Percentiles rank a stretch among this genome's conserved stretches.
These are phyloP conservation scores for Yamadazyma akitaensis DNA, from an alignment of 805 yeast genomes.

Conservation along the genomic window DNA sequence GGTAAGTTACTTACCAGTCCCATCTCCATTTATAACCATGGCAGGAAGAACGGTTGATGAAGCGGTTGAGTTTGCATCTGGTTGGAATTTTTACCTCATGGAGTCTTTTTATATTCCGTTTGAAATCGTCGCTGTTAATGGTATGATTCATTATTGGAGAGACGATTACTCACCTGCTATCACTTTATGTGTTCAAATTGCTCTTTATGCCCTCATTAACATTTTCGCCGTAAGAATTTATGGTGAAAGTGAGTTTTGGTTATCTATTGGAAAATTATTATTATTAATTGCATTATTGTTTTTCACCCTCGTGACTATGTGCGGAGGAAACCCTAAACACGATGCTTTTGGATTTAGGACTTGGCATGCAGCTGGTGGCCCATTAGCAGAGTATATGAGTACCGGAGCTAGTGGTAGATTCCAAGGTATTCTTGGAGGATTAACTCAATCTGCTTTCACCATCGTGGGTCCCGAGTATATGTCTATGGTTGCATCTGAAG, in stretches of 20 bases:
- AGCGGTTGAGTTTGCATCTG: conserved; percentile 35
- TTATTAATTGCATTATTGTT: conserved; percentile 36
- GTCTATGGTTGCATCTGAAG: conserved; percentile 49
- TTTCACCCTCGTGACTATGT: conserved; percentile 35
- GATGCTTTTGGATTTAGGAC: conserved; percentile 34
- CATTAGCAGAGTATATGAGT: conserved; percentile 34
- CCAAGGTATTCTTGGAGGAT: conserved; percentile 41
- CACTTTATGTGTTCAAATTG: conserved; percentile 41
- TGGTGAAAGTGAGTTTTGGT: conserved; percentile 52
- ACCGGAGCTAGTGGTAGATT: conserved; percentile 38
- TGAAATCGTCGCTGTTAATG: conserved; percentile 48
- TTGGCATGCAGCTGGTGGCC: conserved; percentile 37
- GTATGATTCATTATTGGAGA: conserved; percentile 54
- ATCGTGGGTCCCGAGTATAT: conserved; percentile 45
- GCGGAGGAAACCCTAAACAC: conserved; percentile 34
- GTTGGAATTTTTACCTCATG: conserved; percentile 29
- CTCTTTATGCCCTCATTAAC: conserved; percentile 39
- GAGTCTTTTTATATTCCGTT: conserved; percentile 42
- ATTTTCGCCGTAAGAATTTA: conserved; percentile 46
- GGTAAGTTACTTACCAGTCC: conserved; percentile 37
- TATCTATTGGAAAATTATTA: conserved; percentile 37
- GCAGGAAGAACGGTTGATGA: conserved; percentile 38
- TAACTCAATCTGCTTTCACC: conserved; percentile 36
- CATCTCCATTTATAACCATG: conserved; percentile 38
- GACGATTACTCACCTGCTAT: conserved; percentile 48